Evolutionary conservation across 2,329 filamentous ascomycete genomes (phyloP).

Genomic region (Hypoxylon sp.): DNA sequence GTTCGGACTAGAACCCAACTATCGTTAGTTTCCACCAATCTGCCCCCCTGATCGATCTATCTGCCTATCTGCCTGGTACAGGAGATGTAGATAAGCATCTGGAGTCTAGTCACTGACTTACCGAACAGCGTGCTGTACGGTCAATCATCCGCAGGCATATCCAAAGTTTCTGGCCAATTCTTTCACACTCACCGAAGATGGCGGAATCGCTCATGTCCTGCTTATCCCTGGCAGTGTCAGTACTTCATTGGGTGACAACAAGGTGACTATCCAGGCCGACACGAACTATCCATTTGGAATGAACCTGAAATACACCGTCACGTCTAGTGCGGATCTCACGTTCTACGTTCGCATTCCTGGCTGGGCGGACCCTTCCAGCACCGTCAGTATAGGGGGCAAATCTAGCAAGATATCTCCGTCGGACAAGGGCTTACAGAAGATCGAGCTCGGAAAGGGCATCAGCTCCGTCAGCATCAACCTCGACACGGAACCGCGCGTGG

Average conservation of each 20-base stretch:
- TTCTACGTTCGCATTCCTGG: slow-evolving; percentile 47
- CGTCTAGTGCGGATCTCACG: slow-evolving; percentile 41
- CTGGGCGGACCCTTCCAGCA: slow-evolving; percentile 42
- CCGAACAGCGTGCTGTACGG: slow-evolving; percentile 58
- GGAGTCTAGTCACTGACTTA: slow-evolving; percentile 6
- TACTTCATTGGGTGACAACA: slow-evolving; percentile 48
- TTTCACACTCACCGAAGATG: slow-evolving; percentile 54
- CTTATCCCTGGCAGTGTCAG: slow-evolving; percentile 55
- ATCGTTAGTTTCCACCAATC: slow-evolving; percentile 37
- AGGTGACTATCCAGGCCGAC: slow-evolving; percentile 53
- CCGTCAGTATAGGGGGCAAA: slow-evolving; percentile 16
- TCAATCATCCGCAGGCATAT: slow-evolving; percentile 64
- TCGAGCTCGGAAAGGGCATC: slow-evolving; percentile 36
- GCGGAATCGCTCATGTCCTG: slow-evolving; percentile 60
- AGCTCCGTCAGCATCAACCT: slow-evolving; percentile 39
- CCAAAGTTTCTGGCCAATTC: slow-evolving; percentile 62
- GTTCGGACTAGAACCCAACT: slow-evolving; percentile 61
- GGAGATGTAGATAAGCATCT: neutral
- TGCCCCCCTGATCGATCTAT: too few species aligned
- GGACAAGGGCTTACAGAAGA: slow-evolving; percentile 38
- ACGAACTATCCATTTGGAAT: slow-evolving; percentile 56
- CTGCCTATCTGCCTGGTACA: too few species aligned
- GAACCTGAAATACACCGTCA: slow-evolving; percentile 43
- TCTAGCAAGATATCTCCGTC: slow-evolving; percentile 30
- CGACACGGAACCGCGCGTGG: slow-evolving; percentile 40